phyloP scores from a whole-genome alignment of 176 grass and related monocot genomes.

The Cenchrus purpureus region DNA sequence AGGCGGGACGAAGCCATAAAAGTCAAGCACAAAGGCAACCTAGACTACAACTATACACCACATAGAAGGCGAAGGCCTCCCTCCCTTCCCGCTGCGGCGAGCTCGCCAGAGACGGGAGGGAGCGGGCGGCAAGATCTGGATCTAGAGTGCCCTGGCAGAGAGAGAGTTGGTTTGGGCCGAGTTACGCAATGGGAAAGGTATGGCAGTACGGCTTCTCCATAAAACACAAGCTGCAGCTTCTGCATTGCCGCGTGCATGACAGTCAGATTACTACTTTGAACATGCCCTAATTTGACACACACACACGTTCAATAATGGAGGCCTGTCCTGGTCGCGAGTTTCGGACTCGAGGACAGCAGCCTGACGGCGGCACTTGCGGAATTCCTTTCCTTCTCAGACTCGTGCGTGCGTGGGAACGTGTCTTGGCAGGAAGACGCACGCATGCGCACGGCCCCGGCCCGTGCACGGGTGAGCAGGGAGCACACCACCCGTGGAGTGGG shows the following conservation, averaged over 20 bases:
- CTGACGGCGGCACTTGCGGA: not conserved
- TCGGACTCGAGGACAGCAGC: not conserved
- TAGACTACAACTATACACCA: too few species aligned
- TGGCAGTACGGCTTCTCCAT: not conserved
- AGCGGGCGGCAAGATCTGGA: too few species aligned
- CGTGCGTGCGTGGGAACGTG: not conserved
- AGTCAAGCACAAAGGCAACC: too few species aligned
- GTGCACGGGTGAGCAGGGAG: too few species aligned
- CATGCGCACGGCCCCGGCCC: too few species aligned
- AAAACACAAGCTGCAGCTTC: not conserved
- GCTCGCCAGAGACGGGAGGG: too few species aligned
- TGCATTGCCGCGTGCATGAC: not conserved
- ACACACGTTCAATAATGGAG: not conserved
- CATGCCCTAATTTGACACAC: not conserved
- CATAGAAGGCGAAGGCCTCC: too few species aligned
- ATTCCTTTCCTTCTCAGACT: not conserved
- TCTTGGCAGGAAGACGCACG: not conserved
- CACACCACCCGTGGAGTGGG: not conserved
- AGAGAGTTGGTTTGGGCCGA: too few species aligned
- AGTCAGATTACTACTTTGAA: not conserved
- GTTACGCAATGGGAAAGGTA: too few species aligned
- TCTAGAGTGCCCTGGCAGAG: too few species aligned
- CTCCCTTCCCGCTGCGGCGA: too few species aligned
- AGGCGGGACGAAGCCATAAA: too few species aligned
- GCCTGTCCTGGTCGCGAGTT: not conserved